phyloP scores from a whole-genome alignment of 2,329 filamentous ascomycete species.

The Fusarium pseudograminearum region DNA sequence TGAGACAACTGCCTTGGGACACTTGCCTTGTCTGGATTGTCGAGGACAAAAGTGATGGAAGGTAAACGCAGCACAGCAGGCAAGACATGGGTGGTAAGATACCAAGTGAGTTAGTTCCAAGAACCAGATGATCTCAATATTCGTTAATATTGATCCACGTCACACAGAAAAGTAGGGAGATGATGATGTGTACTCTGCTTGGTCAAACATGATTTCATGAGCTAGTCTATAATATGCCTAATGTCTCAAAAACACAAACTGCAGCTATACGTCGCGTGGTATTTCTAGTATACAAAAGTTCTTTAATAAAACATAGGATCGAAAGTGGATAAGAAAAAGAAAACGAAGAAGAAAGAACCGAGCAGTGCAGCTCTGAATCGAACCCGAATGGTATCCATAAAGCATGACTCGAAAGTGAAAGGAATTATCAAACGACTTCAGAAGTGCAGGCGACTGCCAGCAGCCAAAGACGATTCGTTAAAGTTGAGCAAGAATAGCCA shows the following conservation, averaged over 20 bases:
- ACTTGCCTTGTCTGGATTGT: background rate
- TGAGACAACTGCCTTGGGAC: background rate
- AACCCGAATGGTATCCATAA: constrained; percentile 1
- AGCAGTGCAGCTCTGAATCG: background rate
- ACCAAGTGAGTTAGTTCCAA: background rate
- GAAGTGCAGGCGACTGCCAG: constrained; percentile 28
- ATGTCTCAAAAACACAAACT: constrained; percentile 20
- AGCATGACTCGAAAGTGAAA: constrained; percentile 9
- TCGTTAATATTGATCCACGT: background rate
- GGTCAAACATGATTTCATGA: constrained; percentile 8
- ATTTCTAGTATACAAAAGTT: constrained; percentile 38
- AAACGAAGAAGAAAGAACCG: background rate
- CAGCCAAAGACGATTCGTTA: constrained; percentile 21
- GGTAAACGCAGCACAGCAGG: background rate
- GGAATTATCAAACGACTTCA: constrained; percentile 4
- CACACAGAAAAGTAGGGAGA: background rate
- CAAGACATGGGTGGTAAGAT: background rate
- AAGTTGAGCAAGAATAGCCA: background rate
- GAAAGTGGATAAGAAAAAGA: background rate
- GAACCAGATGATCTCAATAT: background rate
- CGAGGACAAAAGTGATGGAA: background rate
- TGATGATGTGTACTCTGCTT: background rate
- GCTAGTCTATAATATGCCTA: constrained; percentile 40
- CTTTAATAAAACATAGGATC: constrained; percentile 1
- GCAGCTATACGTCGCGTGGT: constrained; percentile 34